These are phyloP conservation scores for Sporothrix phasma DNA, from an alignment of 2,329 filamentous ascomycete genomes.

Conservation along the genomic window DNA sequence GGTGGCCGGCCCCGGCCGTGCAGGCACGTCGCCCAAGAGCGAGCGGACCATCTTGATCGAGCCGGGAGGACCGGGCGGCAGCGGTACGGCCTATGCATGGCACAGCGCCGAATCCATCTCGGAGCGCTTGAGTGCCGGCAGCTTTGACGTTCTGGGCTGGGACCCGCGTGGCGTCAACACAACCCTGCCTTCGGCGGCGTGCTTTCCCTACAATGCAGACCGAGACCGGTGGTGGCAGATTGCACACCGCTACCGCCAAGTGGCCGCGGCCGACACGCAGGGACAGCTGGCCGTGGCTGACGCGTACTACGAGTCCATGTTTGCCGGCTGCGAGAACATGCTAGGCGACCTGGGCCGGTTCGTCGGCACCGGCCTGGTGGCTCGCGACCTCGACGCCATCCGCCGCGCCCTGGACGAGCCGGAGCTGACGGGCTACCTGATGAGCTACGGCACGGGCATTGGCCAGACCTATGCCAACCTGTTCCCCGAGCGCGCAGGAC, in stretches of 20 bases:
- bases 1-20: slow-evolving; percentile 30
- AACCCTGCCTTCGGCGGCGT: slow-evolving; percentile 35
- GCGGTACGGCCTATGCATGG: slow-evolving; percentile 35
- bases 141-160: slow-evolving; percentile 42
- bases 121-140: slow-evolving; percentile 32
- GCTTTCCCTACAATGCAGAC: slow-evolving; percentile 36
- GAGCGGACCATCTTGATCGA: slow-evolving; percentile 40
- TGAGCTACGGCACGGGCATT: slow-evolving; percentile 43
- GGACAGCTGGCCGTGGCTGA: slow-evolving; percentile 34
- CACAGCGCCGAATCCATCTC: slow-evolving; percentile 29
- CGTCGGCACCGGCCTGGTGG: slow-evolving; percentile 36
- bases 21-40: slow-evolving; percentile 29
- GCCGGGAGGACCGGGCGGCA: slow-evolving; percentile 40
- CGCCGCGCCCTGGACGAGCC: slow-evolving; percentile 36
- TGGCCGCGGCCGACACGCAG: slow-evolving; percentile 24
- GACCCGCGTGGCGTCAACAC: slow-evolving; percentile 44
- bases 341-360: slow-evolving; percentile 38
- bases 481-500: slow-evolving; percentile 39
- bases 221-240: slow-evolving; percentile 38
- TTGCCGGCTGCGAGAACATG: slow-evolving; percentile 33
- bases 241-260: slow-evolving; percentile 31
- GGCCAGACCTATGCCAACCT: slow-evolving; percentile 42
- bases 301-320: slow-evolving; percentile 36
- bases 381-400: slow-evolving; percentile 40
- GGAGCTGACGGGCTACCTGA: slow-evolving; percentile 39